Conservation (phyloP, 495 filamentous ascomycete species). For the Pyrenula massariospora region DNA sequence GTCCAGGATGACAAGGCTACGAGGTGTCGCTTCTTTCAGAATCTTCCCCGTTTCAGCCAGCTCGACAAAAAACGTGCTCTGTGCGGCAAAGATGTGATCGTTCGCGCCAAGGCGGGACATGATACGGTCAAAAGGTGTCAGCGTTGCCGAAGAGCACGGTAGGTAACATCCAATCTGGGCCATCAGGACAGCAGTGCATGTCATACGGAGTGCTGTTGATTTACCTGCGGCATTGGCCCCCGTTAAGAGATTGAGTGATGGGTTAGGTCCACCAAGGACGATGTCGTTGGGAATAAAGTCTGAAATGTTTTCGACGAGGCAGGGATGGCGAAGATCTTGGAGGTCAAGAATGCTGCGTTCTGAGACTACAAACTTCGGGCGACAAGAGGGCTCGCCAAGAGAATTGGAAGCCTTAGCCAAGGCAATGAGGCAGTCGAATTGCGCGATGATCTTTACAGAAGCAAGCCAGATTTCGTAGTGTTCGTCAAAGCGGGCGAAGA, state of each 20-base stretch:
- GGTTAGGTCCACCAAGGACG: conserved; percentile 60
- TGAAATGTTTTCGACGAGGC: conserved; percentile 73
- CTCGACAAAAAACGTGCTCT: conserved; percentile 98
- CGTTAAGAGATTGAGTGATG: conserved; percentile 87
- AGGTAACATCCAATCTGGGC: conserved; percentile 97
- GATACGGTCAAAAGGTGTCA: conserved; percentile 92
- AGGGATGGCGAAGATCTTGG: conserved; percentile 85
- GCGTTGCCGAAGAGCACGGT: conserved; percentile 66
- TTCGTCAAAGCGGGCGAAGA: conserved; percentile 80
- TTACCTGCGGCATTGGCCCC: conserved; percentile 98
- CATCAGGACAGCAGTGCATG: conserved; percentile 94
- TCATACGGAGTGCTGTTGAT: conserved; percentile 96
- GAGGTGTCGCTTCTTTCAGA: conserved; percentile 83
- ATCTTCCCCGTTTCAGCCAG: conserved; percentile 98
- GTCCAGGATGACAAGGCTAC: conserved; percentile 93
- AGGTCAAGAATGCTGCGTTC: conserved; percentile 83
- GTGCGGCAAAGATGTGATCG: conserved; percentile 97
- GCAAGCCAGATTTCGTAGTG: conserved; percentile 81
- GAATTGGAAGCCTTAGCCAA: conserved; percentile 76
- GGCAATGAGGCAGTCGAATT: conserved; percentile 91
- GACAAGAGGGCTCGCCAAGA: conserved; percentile 77
- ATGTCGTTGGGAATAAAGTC: conserved; percentile 98
- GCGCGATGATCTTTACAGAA: conserved; percentile 74
- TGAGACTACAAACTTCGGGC: conserved; percentile 73
- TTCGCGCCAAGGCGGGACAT: conserved; percentile 98